Evolutionary conservation across 2,329 filamentous ascomycete genomes (phyloP), one percentile per base, ranked within the genome.

Genomic region (Fusarium sp.): DNA sequence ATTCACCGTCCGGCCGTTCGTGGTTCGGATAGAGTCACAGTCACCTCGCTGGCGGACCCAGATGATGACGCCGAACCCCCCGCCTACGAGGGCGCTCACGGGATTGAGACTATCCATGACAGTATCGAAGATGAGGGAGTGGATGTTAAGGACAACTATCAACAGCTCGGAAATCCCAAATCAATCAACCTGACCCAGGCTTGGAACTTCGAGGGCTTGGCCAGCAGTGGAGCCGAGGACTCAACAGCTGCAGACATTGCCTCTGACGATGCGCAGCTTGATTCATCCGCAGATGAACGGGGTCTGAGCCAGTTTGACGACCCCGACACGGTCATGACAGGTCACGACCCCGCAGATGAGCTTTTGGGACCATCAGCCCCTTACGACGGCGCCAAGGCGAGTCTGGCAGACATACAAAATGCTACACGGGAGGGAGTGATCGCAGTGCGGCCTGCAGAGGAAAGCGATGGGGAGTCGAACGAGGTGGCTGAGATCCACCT

Each of bases 1-100:
- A 89, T 82, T 92, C 90, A 81, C 89, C 91, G 78, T 86, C 86
- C 78, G 83, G 88, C 80, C 87, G 87, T 82, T 86, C 87, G 78
- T 67, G 71, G 88, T 87, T 87, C 82, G 81, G 84, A 78, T 81
- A 84, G 76, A 71, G 78, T 77, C 70, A 77, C 73, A 16, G 73
- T 76, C 57, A 76, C 76, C 54, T 71, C 73, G 48, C 68, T 73
- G 18, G 53, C 71, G n/a, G 73, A 65, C 13, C 55, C 62, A 5
- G 76, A 76, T 7, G 77, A 75, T 16, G 76, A 77, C 6, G 80
- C 79, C 9, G 78, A 74, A 3, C 73, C 78, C 6, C 80, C 80
- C 3, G 60, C 78, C 2, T 83, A 82, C 62, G 75, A 73, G 40
- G 71, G 72, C 15, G 50, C 70, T 12, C 68, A 64, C 10, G 61